These are phyloP conservation scores for Cutaneotrichosporon spelunceum DNA, from an alignment of 1,284 basidiomycete species.

Conservation along the genomic window DNA sequence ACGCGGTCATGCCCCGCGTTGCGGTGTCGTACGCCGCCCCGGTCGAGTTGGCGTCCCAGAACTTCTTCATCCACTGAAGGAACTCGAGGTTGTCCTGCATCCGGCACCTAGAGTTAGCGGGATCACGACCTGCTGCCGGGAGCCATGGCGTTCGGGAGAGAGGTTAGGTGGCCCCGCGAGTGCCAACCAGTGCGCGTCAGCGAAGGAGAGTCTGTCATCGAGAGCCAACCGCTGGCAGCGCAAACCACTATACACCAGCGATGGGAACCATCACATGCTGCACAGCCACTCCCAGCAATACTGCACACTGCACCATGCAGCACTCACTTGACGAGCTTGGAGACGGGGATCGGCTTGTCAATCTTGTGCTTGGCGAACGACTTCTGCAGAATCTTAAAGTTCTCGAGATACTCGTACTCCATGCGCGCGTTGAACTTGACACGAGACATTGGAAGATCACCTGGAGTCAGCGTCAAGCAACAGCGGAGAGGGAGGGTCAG, in stretches of 20 bases:
- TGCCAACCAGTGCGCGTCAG: too few relatives aligned
- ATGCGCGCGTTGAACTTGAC: constrained; percentile 93
- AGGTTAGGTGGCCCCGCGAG: too few relatives aligned
- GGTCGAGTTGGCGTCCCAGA: constrained; percentile 89
- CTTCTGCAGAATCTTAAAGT: constrained; percentile 93
- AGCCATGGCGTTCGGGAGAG: too few relatives aligned
- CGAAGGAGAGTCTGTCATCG: background rate
- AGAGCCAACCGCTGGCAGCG: background rate
- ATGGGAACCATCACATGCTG: background rate
- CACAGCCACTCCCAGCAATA: background rate
- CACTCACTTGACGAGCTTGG: constrained; percentile 72
- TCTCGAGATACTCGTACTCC: constrained; percentile 92
- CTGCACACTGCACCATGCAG: constrained; percentile 14
- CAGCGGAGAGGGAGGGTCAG: too few relatives aligned
- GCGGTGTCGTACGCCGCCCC: constrained; percentile 87
- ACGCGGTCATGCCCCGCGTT: constrained; percentile 52
- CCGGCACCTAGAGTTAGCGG: constrained; percentile 62
- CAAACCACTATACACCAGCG: background rate
- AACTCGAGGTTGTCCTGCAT: constrained; percentile 99
- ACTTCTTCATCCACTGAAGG: constrained; percentile 93
- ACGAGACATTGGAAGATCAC: constrained; percentile 78
- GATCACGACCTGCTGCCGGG: too few relatives aligned
- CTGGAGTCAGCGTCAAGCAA: constrained; percentile 51
- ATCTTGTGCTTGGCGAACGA: constrained; percentile 83
- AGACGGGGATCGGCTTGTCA: constrained; percentile 95